These are phyloP conservation scores for Trametes cingulata DNA, from an alignment of 768 basidiomycete genomes.

Conservation along the genomic window DNA sequence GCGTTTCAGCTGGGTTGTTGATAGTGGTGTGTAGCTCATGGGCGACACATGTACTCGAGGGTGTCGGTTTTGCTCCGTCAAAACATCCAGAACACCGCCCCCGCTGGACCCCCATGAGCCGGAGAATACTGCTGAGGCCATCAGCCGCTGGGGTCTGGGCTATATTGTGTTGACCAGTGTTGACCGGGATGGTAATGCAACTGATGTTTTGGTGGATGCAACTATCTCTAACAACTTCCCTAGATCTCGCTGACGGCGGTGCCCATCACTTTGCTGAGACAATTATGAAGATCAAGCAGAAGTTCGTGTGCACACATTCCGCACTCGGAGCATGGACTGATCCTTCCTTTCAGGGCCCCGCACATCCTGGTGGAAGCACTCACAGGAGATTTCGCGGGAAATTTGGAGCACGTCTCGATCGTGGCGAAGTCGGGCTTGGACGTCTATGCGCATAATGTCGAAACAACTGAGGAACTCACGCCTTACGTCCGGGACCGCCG, in stretches of 20 bases:
- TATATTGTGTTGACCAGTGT: slow-evolving; percentile 98
- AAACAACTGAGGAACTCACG: slow-evolving; percentile 92
- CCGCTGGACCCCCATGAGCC: slow-evolving; percentile 96
- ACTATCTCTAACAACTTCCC: background rate
- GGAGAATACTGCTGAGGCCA: slow-evolving; percentile 97
- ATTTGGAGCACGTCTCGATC: slow-evolving; percentile 67
- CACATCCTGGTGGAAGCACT: slow-evolving; percentile 95
- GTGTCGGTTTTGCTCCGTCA: slow-evolving; percentile 96
- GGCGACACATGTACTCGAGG: slow-evolving; percentile 98
- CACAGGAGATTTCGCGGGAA: slow-evolving; percentile 91
- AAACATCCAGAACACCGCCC: slow-evolving; percentile 85
- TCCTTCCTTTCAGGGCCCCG: slow-evolving; percentile 65
- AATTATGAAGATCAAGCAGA: slow-evolving; percentile 92
- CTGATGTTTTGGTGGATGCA: too few species aligned
- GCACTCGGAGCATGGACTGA: background rate
- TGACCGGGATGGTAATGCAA: slow-evolving; percentile 93
- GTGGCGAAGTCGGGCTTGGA: slow-evolving; percentile 95
- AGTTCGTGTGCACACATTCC: slow-evolving; percentile 49
- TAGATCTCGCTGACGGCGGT: slow-evolving; percentile 92
- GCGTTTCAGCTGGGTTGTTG: slow-evolving; percentile 1
- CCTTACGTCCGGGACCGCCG: slow-evolving; percentile 95
- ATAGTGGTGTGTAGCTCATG: slow-evolving; percentile 69
- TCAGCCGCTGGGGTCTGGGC: slow-evolving; percentile 95
- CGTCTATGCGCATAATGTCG: slow-evolving; percentile 97
- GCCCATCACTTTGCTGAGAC: slow-evolving; percentile 95